Conservation (phyloP, 495 filamentous ascomycete species). For the Podospora pseudoanserina region DNA sequence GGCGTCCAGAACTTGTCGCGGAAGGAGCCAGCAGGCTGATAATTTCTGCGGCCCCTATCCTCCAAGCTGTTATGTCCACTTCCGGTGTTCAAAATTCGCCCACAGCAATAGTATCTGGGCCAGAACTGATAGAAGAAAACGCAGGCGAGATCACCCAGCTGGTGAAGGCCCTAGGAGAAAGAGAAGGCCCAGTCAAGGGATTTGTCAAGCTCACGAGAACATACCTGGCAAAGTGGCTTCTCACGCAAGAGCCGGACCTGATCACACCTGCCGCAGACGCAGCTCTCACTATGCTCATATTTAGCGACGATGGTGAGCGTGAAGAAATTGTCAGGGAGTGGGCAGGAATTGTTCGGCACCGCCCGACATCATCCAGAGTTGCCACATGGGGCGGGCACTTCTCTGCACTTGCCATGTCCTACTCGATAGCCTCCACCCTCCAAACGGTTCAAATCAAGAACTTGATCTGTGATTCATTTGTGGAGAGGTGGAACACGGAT, state of each 20-base stretch:
- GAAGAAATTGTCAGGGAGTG: constrained; percentile 36
- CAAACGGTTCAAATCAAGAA: constrained; percentile 17
- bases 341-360: constrained; percentile 35
- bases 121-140: constrained; percentile 17
- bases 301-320: constrained; percentile 30
- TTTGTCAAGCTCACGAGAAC: constrained; percentile 27
- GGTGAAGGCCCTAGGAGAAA: constrained; percentile 12
- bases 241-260: constrained; percentile 42
- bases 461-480: constrained; percentile 30
- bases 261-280: constrained; percentile 41
- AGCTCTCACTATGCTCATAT: constrained; percentile 38
- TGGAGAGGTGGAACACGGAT: constrained; percentile 42
- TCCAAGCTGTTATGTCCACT: constrained; percentile 28
- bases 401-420: constrained; percentile 39
- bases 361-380: constrained; percentile 27
- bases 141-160: constrained; percentile 19
- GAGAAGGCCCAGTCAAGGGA: constrained; percentile 6
- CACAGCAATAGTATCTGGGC: constrained; percentile 22
- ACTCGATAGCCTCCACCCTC: constrained; percentile 27
- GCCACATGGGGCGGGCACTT: constrained; percentile 38
- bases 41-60: constrained; percentile 38
- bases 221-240: constrained; percentile 39
- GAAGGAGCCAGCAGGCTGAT: constrained; percentile 61
- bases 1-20: constrained; percentile 66
- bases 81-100: background rate